Percentiles rank a stretch among this genome's conserved stretches.
Evolutionary conservation across 2,329 filamentous ascomycete species (phyloP).

Genomic region (Trichoderma cornu-damae): DNA sequence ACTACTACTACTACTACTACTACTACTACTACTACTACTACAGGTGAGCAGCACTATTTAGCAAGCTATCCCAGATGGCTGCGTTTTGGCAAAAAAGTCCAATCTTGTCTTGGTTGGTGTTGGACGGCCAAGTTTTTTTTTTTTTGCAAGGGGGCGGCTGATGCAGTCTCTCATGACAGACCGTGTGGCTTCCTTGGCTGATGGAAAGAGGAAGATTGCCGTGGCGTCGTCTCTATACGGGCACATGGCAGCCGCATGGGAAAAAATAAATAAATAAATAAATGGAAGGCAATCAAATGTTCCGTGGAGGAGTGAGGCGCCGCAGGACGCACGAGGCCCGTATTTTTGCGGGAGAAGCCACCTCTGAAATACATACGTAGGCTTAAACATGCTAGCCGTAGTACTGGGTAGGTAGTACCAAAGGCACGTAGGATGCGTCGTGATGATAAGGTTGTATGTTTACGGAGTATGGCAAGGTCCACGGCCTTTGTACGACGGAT

Average conservation of each 20-base stretch:
- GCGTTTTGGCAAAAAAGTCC: no score
- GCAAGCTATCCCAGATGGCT: no score
- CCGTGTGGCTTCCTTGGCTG: conserved; percentile 7
- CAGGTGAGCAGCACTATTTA: no score
- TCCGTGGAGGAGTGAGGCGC: not conserved
- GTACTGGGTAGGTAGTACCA: no score
- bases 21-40: no score
- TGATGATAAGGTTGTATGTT: not conserved
- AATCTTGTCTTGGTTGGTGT: no score
- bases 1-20: no score
- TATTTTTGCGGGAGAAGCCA: conserved; percentile 1
- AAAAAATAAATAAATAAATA: no score
- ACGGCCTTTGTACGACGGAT: not conserved
- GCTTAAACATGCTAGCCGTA: no score
- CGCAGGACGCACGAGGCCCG: not conserved
- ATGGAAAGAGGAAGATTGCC: not conserved
- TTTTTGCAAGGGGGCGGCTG: conserved; percentile 1
- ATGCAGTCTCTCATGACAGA: not conserved
- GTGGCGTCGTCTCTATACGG: not conserved
- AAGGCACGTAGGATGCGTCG: no score
- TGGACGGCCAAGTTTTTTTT: not conserved
- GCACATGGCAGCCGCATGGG: conserved; percentile 11
- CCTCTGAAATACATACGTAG: no score
- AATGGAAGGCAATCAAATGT: not conserved
- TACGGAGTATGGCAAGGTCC: not conserved